phyloP scores from a whole-genome alignment of 345 rosid species.

The Ceriops zippeliana region DNA sequence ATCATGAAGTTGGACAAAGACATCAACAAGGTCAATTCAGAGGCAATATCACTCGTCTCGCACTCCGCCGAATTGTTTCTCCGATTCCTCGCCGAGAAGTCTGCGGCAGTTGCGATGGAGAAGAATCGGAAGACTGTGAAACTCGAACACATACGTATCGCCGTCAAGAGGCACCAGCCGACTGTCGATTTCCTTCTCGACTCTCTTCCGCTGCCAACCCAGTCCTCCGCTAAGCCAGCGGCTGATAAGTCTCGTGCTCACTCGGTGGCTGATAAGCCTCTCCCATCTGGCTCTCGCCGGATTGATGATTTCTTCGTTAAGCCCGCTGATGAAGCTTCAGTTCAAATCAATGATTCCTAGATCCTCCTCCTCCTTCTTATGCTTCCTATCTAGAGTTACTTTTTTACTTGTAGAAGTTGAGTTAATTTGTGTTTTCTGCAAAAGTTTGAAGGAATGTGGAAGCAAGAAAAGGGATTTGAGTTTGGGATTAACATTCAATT shows the following conservation, averaged over 20 bases:
- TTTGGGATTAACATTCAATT: too few relatives aligned
- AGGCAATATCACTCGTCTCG: conserved; percentile 62
- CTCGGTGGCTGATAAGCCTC: conserved; percentile 27
- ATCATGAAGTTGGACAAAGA: conserved; percentile 86
- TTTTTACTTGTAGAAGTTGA: conserved; percentile 2
- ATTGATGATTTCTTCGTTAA: conserved; percentile 60
- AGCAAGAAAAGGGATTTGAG: too few relatives aligned
- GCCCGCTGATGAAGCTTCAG: conserved; percentile 35
- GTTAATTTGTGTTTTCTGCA: too few relatives aligned
- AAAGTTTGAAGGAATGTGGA: too few relatives aligned
- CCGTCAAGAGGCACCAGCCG: conserved; percentile 72
- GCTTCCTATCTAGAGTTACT: background rate
- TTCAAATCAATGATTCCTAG: conserved; percentile 32
- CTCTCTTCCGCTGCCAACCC: conserved; percentile 62
- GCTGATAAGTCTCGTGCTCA: conserved; percentile 23
- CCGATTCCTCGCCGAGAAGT: conserved; percentile 64
- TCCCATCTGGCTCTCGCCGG: conserved; percentile 52
- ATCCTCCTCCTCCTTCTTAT: background rate
- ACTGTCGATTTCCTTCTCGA: conserved; percentile 81
- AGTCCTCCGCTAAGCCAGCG: conserved; percentile 20
- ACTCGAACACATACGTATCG: conserved; percentile 58
- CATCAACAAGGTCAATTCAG: conserved; percentile 78
- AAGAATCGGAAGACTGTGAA: conserved; percentile 72
- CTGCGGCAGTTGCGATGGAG: conserved; percentile 48
- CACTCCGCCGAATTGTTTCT: conserved; percentile 68